Evolutionary conservation across 1,284 basidiomycete genomes (phyloP), one percentile per base, ranked within the genome.

Genomic region (Naganishia sp.): DNA sequence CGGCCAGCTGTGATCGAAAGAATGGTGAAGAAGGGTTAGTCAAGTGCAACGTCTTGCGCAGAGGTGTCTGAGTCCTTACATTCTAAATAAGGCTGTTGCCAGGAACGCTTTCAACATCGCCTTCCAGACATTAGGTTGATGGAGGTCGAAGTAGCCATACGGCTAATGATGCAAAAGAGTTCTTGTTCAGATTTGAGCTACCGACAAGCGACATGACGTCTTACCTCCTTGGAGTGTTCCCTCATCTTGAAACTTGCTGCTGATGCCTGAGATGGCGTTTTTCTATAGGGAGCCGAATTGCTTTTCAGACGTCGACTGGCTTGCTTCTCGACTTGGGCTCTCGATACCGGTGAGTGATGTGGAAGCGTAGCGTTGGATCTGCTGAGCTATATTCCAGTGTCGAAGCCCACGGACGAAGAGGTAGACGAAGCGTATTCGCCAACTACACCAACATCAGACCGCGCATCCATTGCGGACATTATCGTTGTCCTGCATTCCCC

Each of bases 1-100:
- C 1, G 76, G 77, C 76, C 77, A 78, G 59, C 75, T 74, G 5
- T 72, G 64, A 53, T n/a, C 15, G 21, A 49, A 25, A 23, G 9
- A 33, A 18, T 39, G 15, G 3, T 4, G 31, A 42, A 53, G 18
- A 10, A 5, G 18, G 11, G 25, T 25, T 15, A n/a, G 21, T 44
- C 48, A 45, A 36, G 18, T 23, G 3, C 5, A 3, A 5, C 36
- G 42, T 21, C n/a, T 28, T 39, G 11, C 11, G 3, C 13, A 36
- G 23, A 42, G 13, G 10, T 13, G 36, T 13, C 36, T 39, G 36
- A 39, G 36, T 39, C 42, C 57, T 44, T 21, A 66, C 65, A 65
- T 68, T 65, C 63, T 46, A 25, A 61, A 56, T 25, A 68, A 28
- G 42, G 67, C 67, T n/a, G 67, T 68, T 9, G 63, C 53, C 5